Evolutionary conservation across 768 basidiomycete species (phyloP).

Genomic region (Vararia minispora): DNA sequence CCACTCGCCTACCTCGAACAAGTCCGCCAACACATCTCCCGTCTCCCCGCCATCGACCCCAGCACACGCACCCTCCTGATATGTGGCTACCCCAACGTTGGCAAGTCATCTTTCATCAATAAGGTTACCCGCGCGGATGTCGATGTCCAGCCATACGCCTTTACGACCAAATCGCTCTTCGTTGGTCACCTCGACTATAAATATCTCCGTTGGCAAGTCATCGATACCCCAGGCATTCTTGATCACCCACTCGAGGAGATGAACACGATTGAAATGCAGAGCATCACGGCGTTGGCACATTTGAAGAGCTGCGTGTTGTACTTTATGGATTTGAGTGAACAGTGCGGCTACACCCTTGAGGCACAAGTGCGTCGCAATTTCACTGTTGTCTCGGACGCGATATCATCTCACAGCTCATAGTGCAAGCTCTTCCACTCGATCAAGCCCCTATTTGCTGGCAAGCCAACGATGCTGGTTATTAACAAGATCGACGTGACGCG

Average conservation of each 20-base stretch:
- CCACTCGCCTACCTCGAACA: conserved; percentile 97
- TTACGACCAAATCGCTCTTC: conserved; percentile 97
- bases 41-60: conserved; percentile 96
- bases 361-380: conserved; percentile 58
- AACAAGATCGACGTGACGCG: conserved; percentile 96
- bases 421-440: conserved; percentile 99
- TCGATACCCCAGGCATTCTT: conserved; percentile 96
- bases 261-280: conserved; percentile 99
- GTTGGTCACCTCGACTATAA: conserved; percentile 99
- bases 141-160: conserved; percentile 98
- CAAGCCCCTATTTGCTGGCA: conserved; percentile 91
- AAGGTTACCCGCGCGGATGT: conserved; percentile 99
- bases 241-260: conserved; percentile 99
- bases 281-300: conserved; percentile 95
- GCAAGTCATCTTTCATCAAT: conserved; percentile 99
- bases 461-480: conserved; percentile 89
- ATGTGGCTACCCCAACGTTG: conserved; percentile 98
- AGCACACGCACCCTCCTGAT: conserved; percentile 96
- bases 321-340: conserved; percentile 98
- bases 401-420: conserved; percentile 26
- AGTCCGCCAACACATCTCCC: conserved; percentile 97
- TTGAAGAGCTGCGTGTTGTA: conserved; percentile 90
- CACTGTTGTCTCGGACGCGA: background rate
- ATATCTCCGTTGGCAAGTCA: conserved; percentile 99
- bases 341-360: conserved; percentile 95